Evolutionary conservation across 129 eudicot species (phyloP).

Genomic region (Cynara cardunculus): DNA sequence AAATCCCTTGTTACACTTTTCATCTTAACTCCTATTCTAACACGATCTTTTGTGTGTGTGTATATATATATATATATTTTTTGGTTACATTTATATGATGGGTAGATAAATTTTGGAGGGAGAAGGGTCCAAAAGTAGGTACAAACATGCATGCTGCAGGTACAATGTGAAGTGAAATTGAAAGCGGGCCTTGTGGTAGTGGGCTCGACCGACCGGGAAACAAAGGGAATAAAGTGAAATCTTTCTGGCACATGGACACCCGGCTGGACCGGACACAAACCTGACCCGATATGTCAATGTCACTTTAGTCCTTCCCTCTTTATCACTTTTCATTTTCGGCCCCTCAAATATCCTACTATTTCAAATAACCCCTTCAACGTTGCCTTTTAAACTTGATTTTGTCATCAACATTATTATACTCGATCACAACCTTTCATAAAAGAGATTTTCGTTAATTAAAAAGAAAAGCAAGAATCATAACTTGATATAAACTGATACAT

Average conservation of each 20-base stretch:
- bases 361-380: constrained; percentile 10
- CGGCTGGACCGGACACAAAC: constrained; percentile 26
- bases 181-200: constrained; percentile 25
- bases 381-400: background rate
- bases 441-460: background rate
- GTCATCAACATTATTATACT: background rate
- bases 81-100: background rate
- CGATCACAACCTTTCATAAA: background rate
- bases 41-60: too few species aligned
- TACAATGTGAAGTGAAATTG: constrained; percentile 14
- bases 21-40: too few species aligned
- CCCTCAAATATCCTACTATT: background rate
- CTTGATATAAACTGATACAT: too few species aligned
- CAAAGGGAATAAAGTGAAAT: constrained; percentile 47
- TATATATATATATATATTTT: too few species aligned
- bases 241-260: constrained; percentile 36
- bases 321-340: constrained; percentile 8
- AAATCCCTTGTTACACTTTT: too few species aligned
- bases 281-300: constrained; percentile 7
- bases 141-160: background rate
- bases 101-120: background rate
- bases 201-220: constrained; percentile 46
- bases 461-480: too few species aligned
- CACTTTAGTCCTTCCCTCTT: constrained; percentile 7
- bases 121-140: constrained; percentile 8